Evolutionary conservation across 306 rosid species (phyloP), one percentile per base, ranked within the genome.

Genomic region (Vachellia collinsii): DNA sequence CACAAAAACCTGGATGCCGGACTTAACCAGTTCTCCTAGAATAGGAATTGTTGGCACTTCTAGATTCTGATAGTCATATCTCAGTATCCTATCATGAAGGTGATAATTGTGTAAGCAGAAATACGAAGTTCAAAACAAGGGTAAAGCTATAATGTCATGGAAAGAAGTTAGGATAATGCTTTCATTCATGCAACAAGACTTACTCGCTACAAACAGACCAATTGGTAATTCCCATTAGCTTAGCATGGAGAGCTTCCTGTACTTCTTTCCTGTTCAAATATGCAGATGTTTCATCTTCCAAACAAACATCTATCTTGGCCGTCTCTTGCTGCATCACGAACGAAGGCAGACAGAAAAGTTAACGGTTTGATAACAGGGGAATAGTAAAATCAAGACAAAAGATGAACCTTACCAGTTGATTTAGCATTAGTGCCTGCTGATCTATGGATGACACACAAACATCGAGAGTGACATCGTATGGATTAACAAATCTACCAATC

Each of bases 201-300:
- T 86, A 91, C 98, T 58, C 74, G 89, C 88, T 91, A 81, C 97
- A 93, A 64, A 78, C 70, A 11, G 85, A 84, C 97, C 94, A 90
- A 6, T 3, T 23, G 6, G 74, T 51, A 72, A 90, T 71, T 19
- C 93, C 90, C 0, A 89, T 87, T n/a, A 93, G 92, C 85, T 80
- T 84, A 54, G 94, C 97, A 77, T 91, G 97, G 48, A 93, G 88
- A 80, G 94, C 94, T 46, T 82, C 56, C 14, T 83, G 91, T 43
- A 91, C 97, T 8, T 87, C 92, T 84, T 87, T 83, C 72, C 89
- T 82, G 83, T 93, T 93, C 79, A 93, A 81, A 69, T 93, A 93
- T 6, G 64, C 39, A 10, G 43, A 12, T 11, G 87, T 85, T 80
- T 90, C 86, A 75, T 93, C 94, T 48, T 86, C 93, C 56, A 88